phyloP scores from a whole-genome alignment of 2,329 filamentous ascomycete genomes.

The Pseudofabraea citricarpa region DNA sequence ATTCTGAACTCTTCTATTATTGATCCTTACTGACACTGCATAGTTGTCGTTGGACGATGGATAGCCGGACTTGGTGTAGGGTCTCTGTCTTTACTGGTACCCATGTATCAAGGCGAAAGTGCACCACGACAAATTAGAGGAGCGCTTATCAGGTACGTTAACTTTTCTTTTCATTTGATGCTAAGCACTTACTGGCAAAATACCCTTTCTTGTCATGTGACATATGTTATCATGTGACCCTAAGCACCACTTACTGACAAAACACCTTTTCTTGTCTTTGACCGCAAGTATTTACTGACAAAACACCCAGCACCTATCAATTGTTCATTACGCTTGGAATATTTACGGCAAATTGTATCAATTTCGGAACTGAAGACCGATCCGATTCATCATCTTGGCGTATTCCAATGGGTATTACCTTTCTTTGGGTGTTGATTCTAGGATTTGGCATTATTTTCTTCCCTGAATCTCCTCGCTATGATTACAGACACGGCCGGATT shows the following conservation, averaged over 20 bases:
- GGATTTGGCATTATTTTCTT: constrained; percentile 47
- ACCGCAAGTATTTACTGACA: too few species aligned
- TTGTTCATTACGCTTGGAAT: constrained; percentile 69
- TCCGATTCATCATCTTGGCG: constrained; percentile 48
- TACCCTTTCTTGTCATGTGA: constrained; percentile 38
- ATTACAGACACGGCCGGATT: constrained; percentile 30
- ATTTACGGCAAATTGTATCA: constrained; percentile 47
- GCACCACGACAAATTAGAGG: constrained; percentile 57
- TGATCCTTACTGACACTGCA: neutral
- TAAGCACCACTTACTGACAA: too few species aligned
- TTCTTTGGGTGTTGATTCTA: constrained; percentile 45
- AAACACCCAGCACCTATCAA: constrained; percentile 46
- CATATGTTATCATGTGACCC: too few species aligned
- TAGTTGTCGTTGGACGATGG: constrained; percentile 54
- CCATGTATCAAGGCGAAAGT: constrained; percentile 62
- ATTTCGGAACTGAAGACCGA: constrained; percentile 38
- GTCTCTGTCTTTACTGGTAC: constrained; percentile 55
- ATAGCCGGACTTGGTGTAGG: constrained; percentile 64
- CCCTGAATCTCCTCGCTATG: constrained; percentile 54
- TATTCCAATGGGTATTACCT: constrained; percentile 52
- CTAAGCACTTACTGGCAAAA: neutral
- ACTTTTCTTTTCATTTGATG: too few species aligned
- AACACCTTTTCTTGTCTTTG: too few species aligned
- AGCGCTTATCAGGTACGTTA: constrained; percentile 46
- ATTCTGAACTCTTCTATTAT: neutral